These are phyloP conservation scores for Raffaelea ambrosiae DNA, from an alignment of 2,329 filamentous ascomycete genomes.

Conservation along the genomic window DNA sequence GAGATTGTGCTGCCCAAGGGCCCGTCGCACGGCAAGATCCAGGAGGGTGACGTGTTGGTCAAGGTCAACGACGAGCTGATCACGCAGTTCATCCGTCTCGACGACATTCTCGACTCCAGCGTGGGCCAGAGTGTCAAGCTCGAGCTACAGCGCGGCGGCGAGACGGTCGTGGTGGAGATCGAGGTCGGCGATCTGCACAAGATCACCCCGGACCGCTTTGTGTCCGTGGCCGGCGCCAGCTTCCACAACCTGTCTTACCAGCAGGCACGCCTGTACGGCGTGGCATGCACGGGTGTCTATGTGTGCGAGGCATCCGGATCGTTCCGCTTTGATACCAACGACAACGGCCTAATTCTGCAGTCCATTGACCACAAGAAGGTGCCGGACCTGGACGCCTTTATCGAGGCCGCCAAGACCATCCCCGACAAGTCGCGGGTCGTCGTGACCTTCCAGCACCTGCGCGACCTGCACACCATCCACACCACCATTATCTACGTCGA, in stretches of 20 bases:
- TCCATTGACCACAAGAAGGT: conserved; percentile 88
- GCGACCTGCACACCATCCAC: conserved; percentile 88
- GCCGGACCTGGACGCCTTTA: conserved; percentile 77
- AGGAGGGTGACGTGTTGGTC: conserved; percentile 89
- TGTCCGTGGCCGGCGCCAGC: conserved; percentile 85
- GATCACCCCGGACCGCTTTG: conserved; percentile 93
- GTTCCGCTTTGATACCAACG: conserved; percentile 85
- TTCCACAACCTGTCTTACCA: conserved; percentile 98
- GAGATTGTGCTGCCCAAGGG: conserved; percentile 91
- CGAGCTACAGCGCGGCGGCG: conserved; percentile 78
- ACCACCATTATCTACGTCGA: conserved; percentile 90
- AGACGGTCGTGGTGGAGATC: conserved; percentile 78
- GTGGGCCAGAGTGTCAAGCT: conserved; percentile 73
- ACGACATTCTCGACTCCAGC: conserved; percentile 83
- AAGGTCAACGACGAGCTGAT: conserved; percentile 91
- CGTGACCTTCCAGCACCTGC: conserved; percentile 89
- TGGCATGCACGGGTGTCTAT: conserved; percentile 85
- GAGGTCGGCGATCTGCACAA: conserved; percentile 81
- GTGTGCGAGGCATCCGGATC: conserved; percentile 92
- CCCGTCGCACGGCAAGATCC: conserved; percentile 75
- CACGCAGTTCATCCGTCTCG: conserved; percentile 84
- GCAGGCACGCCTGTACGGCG: conserved; percentile 90
- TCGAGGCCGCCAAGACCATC: conserved; percentile 82
- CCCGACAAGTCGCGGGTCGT: conserved; percentile 79
- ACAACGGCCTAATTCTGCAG: conserved; percentile 90